These are phyloP conservation scores for Mycena rebaudengoi DNA, from an alignment of 768 basidiomycete species.

Conservation along the genomic window DNA sequence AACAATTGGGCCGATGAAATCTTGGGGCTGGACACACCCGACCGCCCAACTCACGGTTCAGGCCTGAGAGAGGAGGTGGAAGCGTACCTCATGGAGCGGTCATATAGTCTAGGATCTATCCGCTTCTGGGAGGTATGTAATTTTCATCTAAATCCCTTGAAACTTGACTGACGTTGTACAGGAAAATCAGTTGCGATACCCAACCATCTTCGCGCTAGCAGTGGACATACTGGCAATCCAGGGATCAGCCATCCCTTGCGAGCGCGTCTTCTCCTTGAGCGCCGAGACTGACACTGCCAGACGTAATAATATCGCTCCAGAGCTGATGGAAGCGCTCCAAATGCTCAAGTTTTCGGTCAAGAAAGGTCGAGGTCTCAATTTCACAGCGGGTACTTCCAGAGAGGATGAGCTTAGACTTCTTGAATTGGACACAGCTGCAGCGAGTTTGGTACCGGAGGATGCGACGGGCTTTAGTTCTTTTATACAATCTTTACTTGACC, in stretches of 20 bases:
- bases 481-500: neutral
- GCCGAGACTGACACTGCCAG: conserved; percentile 5
- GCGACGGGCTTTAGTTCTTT: neutral
- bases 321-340: conserved; percentile 3
- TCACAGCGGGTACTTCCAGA: neutral
- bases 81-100: neutral
- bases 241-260: conserved; percentile 3
- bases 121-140: neutral
- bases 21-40: neutral
- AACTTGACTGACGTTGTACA: neutral
- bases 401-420: neutral
- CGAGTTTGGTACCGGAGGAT: neutral
- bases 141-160: no score
- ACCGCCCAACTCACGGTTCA: neutral
- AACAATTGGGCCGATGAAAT: conserved; percentile 3
- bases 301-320: neutral
- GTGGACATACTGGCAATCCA: conserved; percentile 2
- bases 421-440: neutral
- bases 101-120: neutral
- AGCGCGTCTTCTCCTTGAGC: conserved; percentile 9
- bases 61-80: neutral
- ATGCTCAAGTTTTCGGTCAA: conserved; percentile 10
- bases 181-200: conserved; percentile 7
- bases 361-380: neutral
- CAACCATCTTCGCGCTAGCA: neutral